Evolutionary conservation across 306 rosid genomes (phyloP), one percentile per base, ranked within the genome.

Genomic region (Prunus fruticosa): DNA sequence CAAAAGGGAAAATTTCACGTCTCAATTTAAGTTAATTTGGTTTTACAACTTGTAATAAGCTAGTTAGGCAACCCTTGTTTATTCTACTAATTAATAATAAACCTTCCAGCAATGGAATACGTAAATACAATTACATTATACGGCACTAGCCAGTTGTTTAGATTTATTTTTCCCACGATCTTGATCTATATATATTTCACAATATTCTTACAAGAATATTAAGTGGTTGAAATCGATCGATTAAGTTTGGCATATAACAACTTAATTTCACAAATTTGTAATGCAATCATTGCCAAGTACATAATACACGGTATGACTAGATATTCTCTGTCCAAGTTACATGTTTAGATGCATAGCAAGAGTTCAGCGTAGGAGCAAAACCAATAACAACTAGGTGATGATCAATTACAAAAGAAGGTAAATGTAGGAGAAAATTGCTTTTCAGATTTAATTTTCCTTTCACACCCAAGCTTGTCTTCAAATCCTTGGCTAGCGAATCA

Each of bases 401-500:
- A 61, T 61, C 38, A 30, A 63, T 30, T 30, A 30, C 67, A 63
- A 63, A 13, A 18, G 16, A 1, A 20, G 43, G 43, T 38, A 20
- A 60, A 60, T 7, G 9, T 1, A 0, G n/a, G 67, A 7, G 20
- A 30, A 43, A 51, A 74, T 2, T 2, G 18, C 28, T 64, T 12
- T 18, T 30, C 20, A 2, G 19, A 30, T 20, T 61, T 25, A 7
- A 13, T 38, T 65, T 38, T 2, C 19, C 46, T 56, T 62, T 80
- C 60, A 69, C 20, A 27, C 38, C 64, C 16, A 34, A 49, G 11
- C 65, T 45, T 50, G 76, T 75, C 72, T 47, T 57, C 60, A 20
- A 23, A 32, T 63, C 80, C 74, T 73, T 67, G 22, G 69, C 67
- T 19, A 73, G 62, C 20, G 20, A 60, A 80, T 56, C 23, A 25